Evolutionary conservation across 148 eudicot genomes (phyloP), one percentile per base, ranked within the genome.

Genomic region (Chenopodium berlandieri): DNA sequence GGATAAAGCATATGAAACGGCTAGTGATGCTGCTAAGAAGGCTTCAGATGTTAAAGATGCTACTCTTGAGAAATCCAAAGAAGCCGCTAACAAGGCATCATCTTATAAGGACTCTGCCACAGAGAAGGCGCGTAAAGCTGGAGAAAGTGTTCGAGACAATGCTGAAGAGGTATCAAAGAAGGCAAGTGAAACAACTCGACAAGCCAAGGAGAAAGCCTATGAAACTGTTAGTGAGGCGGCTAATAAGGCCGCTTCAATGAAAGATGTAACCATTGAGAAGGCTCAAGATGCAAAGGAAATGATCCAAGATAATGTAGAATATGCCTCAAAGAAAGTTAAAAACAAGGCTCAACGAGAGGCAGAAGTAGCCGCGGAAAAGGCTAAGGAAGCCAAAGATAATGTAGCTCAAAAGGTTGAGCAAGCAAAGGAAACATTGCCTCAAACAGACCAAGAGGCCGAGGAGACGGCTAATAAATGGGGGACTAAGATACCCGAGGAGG

Each of bases 391-490:
- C 2, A 65, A 64, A 11, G 77, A 73, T 5, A 80, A 22, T 8
- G 25, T 80, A 76, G 78, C 71, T 2, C 64, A 81, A 69, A 81
- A 81, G 65, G 83, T 50, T 64, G 83, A 37, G 19, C 62, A 81
- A 2, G 75, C 77, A 23, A 81, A 81, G 54, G 80, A 82, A 30
- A 34, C 75, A 1, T 50, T 67, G 16, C 63, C 72, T 2, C 9
- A 52, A 1, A 80, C 37, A 17, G 62, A 25, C 12, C 63, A 81
- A 48, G 69, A 75, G 7, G 83, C 72, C 4, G 65, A 82, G 80
- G 84, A 82, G 60, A 73, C 54, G 7, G 84, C 73, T 4, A n/a
- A 8, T 1, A 46, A 71, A 9, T 31, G 30, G 82, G 82, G 48
- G 13, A 71, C 52, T 47, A 52, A 32, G 34, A 65, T 44, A 46